phyloP scores from a whole-genome alignment of 2,329 filamentous ascomycete species.

The Aspergillus pseudoterreus region DNA sequence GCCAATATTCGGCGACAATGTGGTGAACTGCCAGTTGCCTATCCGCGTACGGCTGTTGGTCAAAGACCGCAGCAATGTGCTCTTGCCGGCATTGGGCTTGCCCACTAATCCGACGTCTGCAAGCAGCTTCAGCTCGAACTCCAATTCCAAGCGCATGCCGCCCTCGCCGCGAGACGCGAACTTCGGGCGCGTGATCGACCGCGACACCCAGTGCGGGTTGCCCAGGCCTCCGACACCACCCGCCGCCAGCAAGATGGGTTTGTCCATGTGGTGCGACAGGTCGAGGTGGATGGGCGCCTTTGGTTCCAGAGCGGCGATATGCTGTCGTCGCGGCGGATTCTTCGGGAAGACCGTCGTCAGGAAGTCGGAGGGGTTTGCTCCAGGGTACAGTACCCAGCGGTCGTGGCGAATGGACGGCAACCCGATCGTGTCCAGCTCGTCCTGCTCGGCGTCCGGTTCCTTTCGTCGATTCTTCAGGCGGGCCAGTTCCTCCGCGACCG shows the following conservation, averaged over 20 bases:
- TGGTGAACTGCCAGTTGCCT: slow-evolving; percentile 96
- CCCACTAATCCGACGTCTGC: slow-evolving; percentile 94
- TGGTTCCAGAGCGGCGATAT: slow-evolving; percentile 65
- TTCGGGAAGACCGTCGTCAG: slow-evolving; percentile 56
- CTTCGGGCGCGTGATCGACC: slow-evolving; percentile 69
- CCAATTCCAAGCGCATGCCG: slow-evolving; percentile 72
- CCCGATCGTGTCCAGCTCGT: slow-evolving; percentile 41
- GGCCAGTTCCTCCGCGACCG: slow-evolving; percentile 63
- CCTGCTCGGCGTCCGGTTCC: slow-evolving; percentile 54
- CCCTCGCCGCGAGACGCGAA: slow-evolving; percentile 85
- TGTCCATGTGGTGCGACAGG: slow-evolving; percentile 71
- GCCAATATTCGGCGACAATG: slow-evolving; percentile 88
- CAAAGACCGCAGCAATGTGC: slow-evolving; percentile 80
- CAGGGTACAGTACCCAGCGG: slow-evolving; percentile 85
- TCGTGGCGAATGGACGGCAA: slow-evolving; percentile 51
- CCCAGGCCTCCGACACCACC: slow-evolving; percentile 87
- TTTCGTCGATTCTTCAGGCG: slow-evolving; percentile 11
- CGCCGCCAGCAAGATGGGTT: slow-evolving; percentile 78
- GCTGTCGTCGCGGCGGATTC: slow-evolving; percentile 54
- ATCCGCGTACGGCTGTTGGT: slow-evolving; percentile 86
- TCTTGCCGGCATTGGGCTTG: slow-evolving; percentile 93
- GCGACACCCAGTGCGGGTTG: slow-evolving; percentile 87
- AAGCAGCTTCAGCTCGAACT: slow-evolving; percentile 89
- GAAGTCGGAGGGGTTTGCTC: slow-evolving; percentile 68
- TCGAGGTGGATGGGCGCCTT: slow-evolving; percentile 69